Conservation (phyloP, 2,329 filamentous ascomycete genomes). For the Colletotrichum ledebouriae region DNA sequence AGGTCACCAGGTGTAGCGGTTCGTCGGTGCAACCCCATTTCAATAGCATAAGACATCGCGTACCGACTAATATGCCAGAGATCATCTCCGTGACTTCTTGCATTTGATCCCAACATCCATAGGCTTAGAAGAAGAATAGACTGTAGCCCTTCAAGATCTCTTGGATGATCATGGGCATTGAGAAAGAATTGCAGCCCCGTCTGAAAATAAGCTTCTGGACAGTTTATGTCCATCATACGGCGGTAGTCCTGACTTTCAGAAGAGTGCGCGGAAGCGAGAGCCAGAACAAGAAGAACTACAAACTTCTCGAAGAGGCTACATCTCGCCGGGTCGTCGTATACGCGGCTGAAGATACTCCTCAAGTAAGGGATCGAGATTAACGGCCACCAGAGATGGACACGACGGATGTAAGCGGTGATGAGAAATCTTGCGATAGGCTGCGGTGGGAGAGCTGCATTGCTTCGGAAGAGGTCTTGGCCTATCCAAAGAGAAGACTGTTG, state of each 20-base stretch:
- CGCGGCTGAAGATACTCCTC: slow-evolving; percentile 32
- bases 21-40: slow-evolving; percentile 46
- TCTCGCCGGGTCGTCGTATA: slow-evolving; percentile 41
- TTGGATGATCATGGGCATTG: slow-evolving; percentile 42
- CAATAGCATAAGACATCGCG: slow-evolving; percentile 47
- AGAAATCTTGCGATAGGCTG: slow-evolving; percentile 42
- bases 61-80: slow-evolving; percentile 48
- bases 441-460: slow-evolving; percentile 44
- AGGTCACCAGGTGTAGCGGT: slow-evolving; percentile 42
- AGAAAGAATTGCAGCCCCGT: slow-evolving; percentile 45
- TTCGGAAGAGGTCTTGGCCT: background rate
- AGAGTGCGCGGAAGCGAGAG: slow-evolving; percentile 43
- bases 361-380: slow-evolving; percentile 44
- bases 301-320: slow-evolving; percentile 43
- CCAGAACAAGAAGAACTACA: slow-evolving; percentile 42
- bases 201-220: slow-evolving; percentile 44
- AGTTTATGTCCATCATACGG: slow-evolving; percentile 45
- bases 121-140: slow-evolving; percentile 44
- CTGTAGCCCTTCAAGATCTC: slow-evolving; percentile 44
- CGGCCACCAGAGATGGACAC: slow-evolving; percentile 48
- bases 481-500: background rate
- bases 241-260: slow-evolving; percentile 39
- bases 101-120: slow-evolving; percentile 46
- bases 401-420: slow-evolving; percentile 44
- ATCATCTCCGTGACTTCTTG: slow-evolving; percentile 42